Base-by-base conservation (phyloP, 208 protist species). In the Acanthamoeba royreba region DNA sequence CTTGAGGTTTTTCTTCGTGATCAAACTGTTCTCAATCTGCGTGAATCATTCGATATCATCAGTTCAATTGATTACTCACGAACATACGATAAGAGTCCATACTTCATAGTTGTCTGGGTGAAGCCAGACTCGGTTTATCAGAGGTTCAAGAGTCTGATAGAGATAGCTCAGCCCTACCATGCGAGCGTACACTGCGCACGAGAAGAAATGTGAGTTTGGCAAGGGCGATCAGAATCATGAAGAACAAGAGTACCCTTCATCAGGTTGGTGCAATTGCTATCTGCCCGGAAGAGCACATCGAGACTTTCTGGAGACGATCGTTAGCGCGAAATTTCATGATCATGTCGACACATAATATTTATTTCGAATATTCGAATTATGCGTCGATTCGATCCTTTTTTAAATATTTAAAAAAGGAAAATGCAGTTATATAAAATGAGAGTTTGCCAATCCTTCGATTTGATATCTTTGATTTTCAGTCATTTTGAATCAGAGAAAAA, bases 261-360 rank as follows among this genome's bases (percentile, higher is more conserved):
- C 28, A 85, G 74, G 28, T 85, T 85, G 40, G 74, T 85, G 74
- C 74, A 85, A 28, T 45, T 85, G 74, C 74, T 85, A 13, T 85
- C 74, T 11, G 74, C 74, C 13, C 74, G 40, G 74, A 85, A 85
- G 9, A 85, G 74, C 17, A 85, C 74, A 46, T 85, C 74, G 13
- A 85, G 40, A 42, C 42, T 85, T 11, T 85, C 74, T 46, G 74
- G 25, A n/a, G n/a, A n/a, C n/a, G n/a, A n/a, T n/a, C n/a, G n/a
- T n/a, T n/a, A n/a, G n/a, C n/a, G n/a, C n/a, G n/a, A n/a, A n/a
- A n/a, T n/a, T n/a, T n/a, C n/a, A n/a, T n/a, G n/a, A n/a, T n/a
- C n/a, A n/a, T n/a, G n/a, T n/a, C n/a, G n/a, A n/a, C n/a, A n/a
- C n/a, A n/a, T n/a, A n/a, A n/a, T n/a, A n/a, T n/a, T n/a, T n/a